Base-by-base conservation (phyloP, 192 early-diverging fungal genomes). In the Coemansia sp. region DNA sequence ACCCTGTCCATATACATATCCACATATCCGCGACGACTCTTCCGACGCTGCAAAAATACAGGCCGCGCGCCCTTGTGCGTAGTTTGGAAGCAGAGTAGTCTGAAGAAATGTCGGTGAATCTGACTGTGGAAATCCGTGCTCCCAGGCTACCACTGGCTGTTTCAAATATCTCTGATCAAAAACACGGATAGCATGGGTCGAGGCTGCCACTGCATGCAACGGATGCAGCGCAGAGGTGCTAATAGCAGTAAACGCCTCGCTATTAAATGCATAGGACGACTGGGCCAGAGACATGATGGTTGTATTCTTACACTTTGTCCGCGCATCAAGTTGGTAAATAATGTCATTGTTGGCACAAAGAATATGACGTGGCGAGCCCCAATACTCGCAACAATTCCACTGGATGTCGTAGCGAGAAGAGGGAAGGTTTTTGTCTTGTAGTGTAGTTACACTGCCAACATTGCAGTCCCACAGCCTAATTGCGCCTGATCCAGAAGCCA, bases 311-410 rank as follows among this genome's bases (percentile, higher is more conserved):
- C 11, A 10, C 9, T 57, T 61, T 9, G 63, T 30, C 23, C 78
- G 78, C 5, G 62, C 36, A 29, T 80, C 78, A 0, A 80, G 30
- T 24, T 63, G 54, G 57, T 55, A 68, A 39, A 74, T 51, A 20
- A 9, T 20, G 52, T 71, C 68, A 10, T 61, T 59, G 51, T 64
- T 72, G 24, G 69, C 78, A 46, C 66, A 67, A 5, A 80, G 63
- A 5, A 80, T 36, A 11, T 61, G 65, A 22, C 78, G 72, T 17
- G 78, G 78, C 36, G 72, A 71, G 57, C 59, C 67, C 78, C 72
- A 75, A 57, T 72, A 80, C 55, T 74, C 78, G 64, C 78, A 80
- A 21, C 65, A 51, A 27, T 68, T 66, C 78, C 78, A 80, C 62
- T 75, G 69, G 25, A 64, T 50, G 30, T 51, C 65, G 51, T 67